Percentiles rank a stretch among this genome's conserved stretches.
These are phyloP conservation scores for Adansonia digitata DNA, from an alignment of 345 rosid genomes.

Conservation along the genomic window DNA sequence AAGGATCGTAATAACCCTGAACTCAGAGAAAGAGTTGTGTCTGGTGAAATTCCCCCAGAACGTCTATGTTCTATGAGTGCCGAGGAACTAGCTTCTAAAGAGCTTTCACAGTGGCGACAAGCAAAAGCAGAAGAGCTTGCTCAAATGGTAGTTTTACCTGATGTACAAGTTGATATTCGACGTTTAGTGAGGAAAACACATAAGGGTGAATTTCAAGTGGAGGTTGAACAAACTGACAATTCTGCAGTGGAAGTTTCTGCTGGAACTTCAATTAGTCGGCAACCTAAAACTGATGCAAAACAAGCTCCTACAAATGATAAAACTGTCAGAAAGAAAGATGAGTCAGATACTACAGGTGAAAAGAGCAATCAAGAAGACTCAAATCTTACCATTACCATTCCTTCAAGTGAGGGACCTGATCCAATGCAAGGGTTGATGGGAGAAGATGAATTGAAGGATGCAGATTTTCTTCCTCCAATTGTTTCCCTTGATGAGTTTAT, in stretches of 20 bases:
- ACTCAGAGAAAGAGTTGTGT: conserved; percentile 68
- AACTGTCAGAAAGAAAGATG: conserved; percentile 29
- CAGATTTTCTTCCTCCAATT: conserved; percentile 82
- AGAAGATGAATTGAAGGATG: conserved; percentile 76
- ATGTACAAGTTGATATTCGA: conserved; percentile 63
- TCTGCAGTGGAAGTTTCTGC: conserved; percentile 57
- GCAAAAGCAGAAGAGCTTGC: conserved; percentile 95
- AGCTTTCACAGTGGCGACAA: conserved; percentile 87
- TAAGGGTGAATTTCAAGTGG: conserved; percentile 92
- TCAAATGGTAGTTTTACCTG: conserved; percentile 84
- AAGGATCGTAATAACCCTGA: conserved; percentile 91
- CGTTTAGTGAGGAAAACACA: conserved; percentile 89
- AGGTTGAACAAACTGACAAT: conserved; percentile 54
- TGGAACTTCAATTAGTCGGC: conserved; percentile 35
- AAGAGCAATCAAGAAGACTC: conserved; percentile 29
- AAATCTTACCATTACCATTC: conserved; percentile 44
- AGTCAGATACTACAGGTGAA: conserved; percentile 25
- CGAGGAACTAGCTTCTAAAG: conserved; percentile 95
- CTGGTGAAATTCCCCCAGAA: conserved; percentile 64
- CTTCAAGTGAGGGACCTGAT: conserved; percentile 50
- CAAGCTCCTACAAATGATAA: conserved; percentile 15
- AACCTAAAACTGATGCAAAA: conserved; percentile 28
- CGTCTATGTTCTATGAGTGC: conserved; percentile 81
- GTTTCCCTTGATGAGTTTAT: conserved; percentile 87
- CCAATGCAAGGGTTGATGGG: conserved; percentile 59